phyloP scores from a whole-genome alignment of 306 rosid species.

The Aeschynomene evenia region DNA sequence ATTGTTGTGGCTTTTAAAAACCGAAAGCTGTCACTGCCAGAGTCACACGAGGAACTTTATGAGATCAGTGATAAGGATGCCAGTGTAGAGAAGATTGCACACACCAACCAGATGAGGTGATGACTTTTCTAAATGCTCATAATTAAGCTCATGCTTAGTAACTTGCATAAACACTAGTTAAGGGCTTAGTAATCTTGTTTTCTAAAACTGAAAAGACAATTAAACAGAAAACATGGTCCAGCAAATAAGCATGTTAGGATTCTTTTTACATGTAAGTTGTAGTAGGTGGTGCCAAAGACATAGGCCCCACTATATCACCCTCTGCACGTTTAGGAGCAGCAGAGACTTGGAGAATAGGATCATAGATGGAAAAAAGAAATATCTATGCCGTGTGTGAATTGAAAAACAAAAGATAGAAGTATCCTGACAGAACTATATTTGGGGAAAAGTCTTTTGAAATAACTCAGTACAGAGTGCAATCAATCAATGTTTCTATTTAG shows the following conservation, averaged over 20 bases:
- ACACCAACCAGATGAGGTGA: constrained; percentile 76
- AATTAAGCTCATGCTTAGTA: constrained; percentile 10
- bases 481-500: not conserved
- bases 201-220: constrained; percentile 21
- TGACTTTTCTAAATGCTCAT: not conserved
- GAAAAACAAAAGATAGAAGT: constrained; percentile 16
- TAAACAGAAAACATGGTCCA: constrained; percentile 29
- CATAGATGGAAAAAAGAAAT: not conserved
- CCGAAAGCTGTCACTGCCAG: constrained; percentile 48
- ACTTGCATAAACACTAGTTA: constrained; percentile 21
- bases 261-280: constrained; percentile 33
- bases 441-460: constrained; percentile 9
- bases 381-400: constrained; percentile 40
- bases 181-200: constrained; percentile 23
- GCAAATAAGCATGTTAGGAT: constrained; percentile 37
- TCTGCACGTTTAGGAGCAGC: constrained; percentile 21
- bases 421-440: constrained; percentile 40
- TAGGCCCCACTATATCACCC: constrained; percentile 35
- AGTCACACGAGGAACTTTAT: constrained; percentile 49
- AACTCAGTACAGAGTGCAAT: constrained; percentile 22
- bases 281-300: constrained; percentile 34
- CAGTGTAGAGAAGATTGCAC: constrained; percentile 47
- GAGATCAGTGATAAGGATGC: constrained; percentile 58
- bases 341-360: constrained; percentile 24
- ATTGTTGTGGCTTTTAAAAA: constrained; percentile 66